Base-by-base conservation (phyloP, 2,329 filamentous ascomycete genomes). In the Arthroderma sp. region DNA sequence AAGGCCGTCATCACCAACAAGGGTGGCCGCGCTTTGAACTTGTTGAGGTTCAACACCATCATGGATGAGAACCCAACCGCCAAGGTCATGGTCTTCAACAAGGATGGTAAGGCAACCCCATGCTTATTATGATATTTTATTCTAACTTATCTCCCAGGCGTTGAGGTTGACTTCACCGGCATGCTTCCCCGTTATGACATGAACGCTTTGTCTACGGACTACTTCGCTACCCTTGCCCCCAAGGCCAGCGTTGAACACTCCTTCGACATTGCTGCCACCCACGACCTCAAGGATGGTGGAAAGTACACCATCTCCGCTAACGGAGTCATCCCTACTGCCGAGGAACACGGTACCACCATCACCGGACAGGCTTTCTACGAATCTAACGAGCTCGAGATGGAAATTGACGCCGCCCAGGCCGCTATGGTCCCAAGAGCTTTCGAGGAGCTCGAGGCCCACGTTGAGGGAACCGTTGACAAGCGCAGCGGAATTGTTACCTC, bases 341-440 rank as follows among this genome's bases (percentile, higher is more conserved):
- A 75, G 21, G 71, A 72, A 44, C 73, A 76, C 64, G 76, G 74
- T 19, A 81, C 75, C 49, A 71, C 77, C 39, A 75, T 87, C 37
- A 68, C 77, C 9, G 81, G 79, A 51, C 77, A 75, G 41, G 67
- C 85, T 1, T 67, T 76, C 13, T 86, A 79, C 70, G 71, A 75
- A 56, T 82, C 79, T 65, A 86, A 86, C 71, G 73, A 74, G 13
- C 68, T 86, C 53, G 75, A 74, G 54, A 73, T 84, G 60, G 69
- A 75, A 4, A 73, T 87, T 44, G 77, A 86, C 61, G 82, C 79
- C 17, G 70, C 70, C 11, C 67, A 77, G 52, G 83, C 83, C 9
- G 74, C 75, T 49, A 72, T 75, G 37, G 74, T 77, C 52, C 73
- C 76, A 61, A 73, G 75, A 13, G 70, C 76, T 11, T 77, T 80